Base-by-base conservation (phyloP, 2,329 filamentous ascomycete species). In the Epichloe amarillans region DNA sequence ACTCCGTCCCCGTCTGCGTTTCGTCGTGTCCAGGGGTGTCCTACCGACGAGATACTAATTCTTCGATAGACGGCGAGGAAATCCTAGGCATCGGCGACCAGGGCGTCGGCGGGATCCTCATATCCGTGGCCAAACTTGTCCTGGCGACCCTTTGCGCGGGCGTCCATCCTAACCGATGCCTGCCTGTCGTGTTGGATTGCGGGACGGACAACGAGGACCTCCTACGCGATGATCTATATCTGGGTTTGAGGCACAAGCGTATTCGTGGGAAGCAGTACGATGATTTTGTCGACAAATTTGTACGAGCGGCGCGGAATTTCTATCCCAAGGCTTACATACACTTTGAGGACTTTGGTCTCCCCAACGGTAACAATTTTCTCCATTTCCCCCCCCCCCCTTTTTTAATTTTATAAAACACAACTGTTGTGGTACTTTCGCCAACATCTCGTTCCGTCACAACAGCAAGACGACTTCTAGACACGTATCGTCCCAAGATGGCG, bases 11-110 rank as follows among this genome's bases (percentile, higher is more conserved):
- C 26, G 26, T 10, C 26, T 30, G 26, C 26, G 26, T 10, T 30
- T 30, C 26, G 26, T 30, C 26, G 26, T 30, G 7, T 19, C 17
- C 17, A 19, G 17, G 17, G 17, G 17, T 19, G 17, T 30, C 17
- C 15, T 23, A 4, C 11, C 39, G 39, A 17, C 17, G 39, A 23
- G 5, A 19, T 41, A 19, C 39, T 21, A 12, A 41, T 14, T 4
- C 17, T 5, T 21, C 39, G 12, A 12, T 46, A 75, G 72, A 80
- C 55, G 77, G 78, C 6, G 77, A 82, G 55, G 73, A 89, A 68
- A 95, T 95, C 45, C 74, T 95, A 0, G 88, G 89, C 1, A 94
- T 95, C 52, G 88, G 89, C 1, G 89, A 95, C 60, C 88, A 95
- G 67, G 89, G 89, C 1, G 84, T 88, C 1, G 88, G 89, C 5